Base-by-base conservation (phyloP, 202 grass and related monocot genomes). In the Setaria italica region DNA sequence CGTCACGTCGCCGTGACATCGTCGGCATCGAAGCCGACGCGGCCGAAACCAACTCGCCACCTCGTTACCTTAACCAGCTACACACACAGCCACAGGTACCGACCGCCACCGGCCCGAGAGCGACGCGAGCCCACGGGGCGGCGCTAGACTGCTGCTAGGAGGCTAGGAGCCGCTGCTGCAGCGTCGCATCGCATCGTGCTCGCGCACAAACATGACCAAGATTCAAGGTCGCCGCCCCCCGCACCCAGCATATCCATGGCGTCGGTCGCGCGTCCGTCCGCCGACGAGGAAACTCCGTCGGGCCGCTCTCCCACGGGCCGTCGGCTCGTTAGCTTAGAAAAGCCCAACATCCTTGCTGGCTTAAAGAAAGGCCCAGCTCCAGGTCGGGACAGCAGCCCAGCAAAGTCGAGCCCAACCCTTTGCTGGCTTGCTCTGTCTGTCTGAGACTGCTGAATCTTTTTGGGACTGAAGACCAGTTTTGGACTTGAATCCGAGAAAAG, bases 1-100 rank as follows among this genome's bases (percentile, higher is more conserved):
- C 48, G 78, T 80, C 78, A 69, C 78, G 68, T 41, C 64, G n/a
- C 4, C 48, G 33, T 80, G 78, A 80, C 64, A 56, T 70, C 20
- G 78, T 21, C 79, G 25, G 48, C 62, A 2, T 34, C 20, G 8
- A 29, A 42, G 50, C 79, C 39, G 80, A 82, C 66, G 37, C 11
- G 53, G 39, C 67, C 54, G 80, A 82, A 34, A 71, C 67, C 67
- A 82, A 71, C 80, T 82, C 39, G 7, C 39, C 80, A 82, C 67
- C 80, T 33, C 39, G 51, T 20, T 43, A 3, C 29, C n/a, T 43
- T 25, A 11, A 33, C 49, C 64, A 14, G 65, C 54, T 32, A 59
- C 20, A 5, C 35, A 54, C 72, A 16, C 54, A 25, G 25, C 25
- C 25, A 25, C 25, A 25, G 25, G 33, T 30, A 62, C 56, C 37